These are phyloP conservation scores for Trichoderma sp. DNA, from an alignment of 2,329 filamentous ascomycete genomes.

Conservation along the genomic window DNA sequence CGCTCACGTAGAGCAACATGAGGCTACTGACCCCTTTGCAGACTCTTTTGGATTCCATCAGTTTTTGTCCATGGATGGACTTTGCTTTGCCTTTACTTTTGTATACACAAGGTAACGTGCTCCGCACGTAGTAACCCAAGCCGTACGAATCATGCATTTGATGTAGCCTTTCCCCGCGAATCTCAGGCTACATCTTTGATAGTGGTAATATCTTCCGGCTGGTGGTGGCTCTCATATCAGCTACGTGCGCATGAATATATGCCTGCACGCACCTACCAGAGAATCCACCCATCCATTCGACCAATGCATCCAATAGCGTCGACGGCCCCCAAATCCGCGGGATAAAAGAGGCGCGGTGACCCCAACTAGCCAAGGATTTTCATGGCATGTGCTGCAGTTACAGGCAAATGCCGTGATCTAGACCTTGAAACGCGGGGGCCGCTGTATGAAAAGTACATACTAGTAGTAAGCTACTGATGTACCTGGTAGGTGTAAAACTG, in stretches of 20 bases:
- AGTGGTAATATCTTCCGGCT: neutral
- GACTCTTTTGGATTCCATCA: neutral
- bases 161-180: neutral
- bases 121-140: neutral
- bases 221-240: slow-evolving; percentile 8
- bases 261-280: slow-evolving; percentile 2
- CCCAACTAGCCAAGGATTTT: neutral
- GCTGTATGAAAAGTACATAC: neutral
- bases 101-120: neutral
- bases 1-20: neutral
- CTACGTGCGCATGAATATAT: neutral
- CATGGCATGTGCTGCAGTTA: neutral
- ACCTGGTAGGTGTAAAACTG: neutral
- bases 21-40: slow-evolving; percentile 19
- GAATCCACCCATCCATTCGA: slow-evolving; percentile 10
- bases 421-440: neutral
- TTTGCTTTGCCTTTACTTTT: neutral
- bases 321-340: neutral
- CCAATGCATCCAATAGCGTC: slow-evolving; percentile 1
- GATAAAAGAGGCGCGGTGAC: neutral
- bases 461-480: neutral
- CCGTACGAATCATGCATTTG: neutral
- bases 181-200: neutral
- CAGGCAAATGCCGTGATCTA: slow-evolving; percentile 1
- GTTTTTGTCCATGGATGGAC: neutral